These are phyloP conservation scores for Boletus pseudo-olivaceus DNA, from an alignment of 768 basidiomycete species.

Conservation along the genomic window DNA sequence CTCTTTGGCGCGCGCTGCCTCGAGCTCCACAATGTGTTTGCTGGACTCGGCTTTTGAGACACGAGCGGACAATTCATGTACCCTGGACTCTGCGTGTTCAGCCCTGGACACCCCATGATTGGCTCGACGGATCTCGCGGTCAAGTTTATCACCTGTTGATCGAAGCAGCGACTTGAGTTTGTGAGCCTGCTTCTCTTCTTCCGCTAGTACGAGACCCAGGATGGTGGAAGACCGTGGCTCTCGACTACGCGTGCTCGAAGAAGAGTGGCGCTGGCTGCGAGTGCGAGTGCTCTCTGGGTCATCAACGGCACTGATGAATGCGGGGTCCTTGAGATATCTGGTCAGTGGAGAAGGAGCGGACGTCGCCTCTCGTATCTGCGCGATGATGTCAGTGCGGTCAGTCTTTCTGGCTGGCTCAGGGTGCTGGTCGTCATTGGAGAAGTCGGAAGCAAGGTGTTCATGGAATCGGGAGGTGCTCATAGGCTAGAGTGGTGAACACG, in stretches of 20 bases:
- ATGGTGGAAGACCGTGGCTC: constrained; percentile 38
- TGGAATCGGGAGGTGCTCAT: constrained; percentile 32
- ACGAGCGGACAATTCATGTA: constrained; percentile 38
- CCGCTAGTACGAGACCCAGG: constrained; percentile 42
- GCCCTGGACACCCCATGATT: constrained; percentile 50
- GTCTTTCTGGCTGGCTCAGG: constrained; percentile 9
- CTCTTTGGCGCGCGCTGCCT: constrained; percentile 39
- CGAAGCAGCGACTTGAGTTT: constrained; percentile 53
- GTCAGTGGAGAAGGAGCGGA: constrained; percentile 44
- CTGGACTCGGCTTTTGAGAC: constrained; percentile 41
- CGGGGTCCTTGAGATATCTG: constrained; percentile 44
- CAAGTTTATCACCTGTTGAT: constrained; percentile 49
- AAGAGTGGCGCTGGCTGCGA: constrained; percentile 31
- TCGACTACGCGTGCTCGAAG: constrained; percentile 38
- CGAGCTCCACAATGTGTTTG: constrained; percentile 37
- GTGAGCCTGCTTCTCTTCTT: constrained; percentile 57
- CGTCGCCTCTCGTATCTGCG: constrained; percentile 43
- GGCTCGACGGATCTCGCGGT: constrained; percentile 54
- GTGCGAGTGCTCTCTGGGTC: constrained; percentile 25
- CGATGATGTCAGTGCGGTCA: constrained; percentile 32
- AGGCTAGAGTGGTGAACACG: constrained; percentile 5
- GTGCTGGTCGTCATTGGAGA: constrained; percentile 10
- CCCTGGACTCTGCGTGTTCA: constrained; percentile 47
- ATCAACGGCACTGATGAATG: constrained; percentile 35
- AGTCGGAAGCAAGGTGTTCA: constrained; percentile 27